Evolutionary conservation across 2,329 filamentous ascomycete species (phyloP).

Genomic region (Periconia digitata): DNA sequence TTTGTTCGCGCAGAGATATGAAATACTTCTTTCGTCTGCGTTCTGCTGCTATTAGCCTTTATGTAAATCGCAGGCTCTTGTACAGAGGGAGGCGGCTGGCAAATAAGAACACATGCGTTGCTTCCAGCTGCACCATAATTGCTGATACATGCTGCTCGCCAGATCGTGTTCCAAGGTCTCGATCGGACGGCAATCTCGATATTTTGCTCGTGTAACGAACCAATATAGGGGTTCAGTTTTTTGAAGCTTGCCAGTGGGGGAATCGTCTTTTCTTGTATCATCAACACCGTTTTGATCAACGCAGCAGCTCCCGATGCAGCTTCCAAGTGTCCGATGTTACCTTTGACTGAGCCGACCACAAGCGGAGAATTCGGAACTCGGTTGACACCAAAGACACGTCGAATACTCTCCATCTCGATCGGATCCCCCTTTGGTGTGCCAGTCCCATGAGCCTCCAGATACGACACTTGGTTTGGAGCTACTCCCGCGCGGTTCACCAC

Average conservation of each 20-base stretch:
- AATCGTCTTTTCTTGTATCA: slow-evolving; percentile 19
- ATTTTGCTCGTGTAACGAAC: not conserved
- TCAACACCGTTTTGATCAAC: slow-evolving; percentile 39
- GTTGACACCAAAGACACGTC: slow-evolving; percentile 9
- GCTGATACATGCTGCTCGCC: not conserved
- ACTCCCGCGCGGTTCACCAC: slow-evolving; percentile 43
- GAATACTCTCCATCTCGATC: slow-evolving; percentile 20
- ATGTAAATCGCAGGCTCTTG: not conserved
- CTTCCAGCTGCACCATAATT: not conserved
- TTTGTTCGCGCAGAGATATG: not conserved
- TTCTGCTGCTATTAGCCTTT: not conserved
- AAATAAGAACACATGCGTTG: not conserved
- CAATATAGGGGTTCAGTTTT: not conserved
- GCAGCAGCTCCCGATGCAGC: slow-evolving; percentile 32
- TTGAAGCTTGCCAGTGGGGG: slow-evolving; percentile 46
- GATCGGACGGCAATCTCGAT: not conserved
- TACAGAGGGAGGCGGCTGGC: not conserved
- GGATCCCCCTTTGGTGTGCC: slow-evolving; percentile 53
- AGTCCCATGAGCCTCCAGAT: slow-evolving; percentile 45
- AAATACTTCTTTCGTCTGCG: not conserved
- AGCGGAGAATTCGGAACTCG: slow-evolving; percentile 10
- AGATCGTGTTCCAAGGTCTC: not conserved
- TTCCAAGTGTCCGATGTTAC: slow-evolving; percentile 39
- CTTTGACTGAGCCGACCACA: slow-evolving; percentile 33
- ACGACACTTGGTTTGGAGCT: slow-evolving; percentile 25